Conservation (phyloP, 1,284 basidiomycete genomes). For the Wallemia mellicola region DNA sequence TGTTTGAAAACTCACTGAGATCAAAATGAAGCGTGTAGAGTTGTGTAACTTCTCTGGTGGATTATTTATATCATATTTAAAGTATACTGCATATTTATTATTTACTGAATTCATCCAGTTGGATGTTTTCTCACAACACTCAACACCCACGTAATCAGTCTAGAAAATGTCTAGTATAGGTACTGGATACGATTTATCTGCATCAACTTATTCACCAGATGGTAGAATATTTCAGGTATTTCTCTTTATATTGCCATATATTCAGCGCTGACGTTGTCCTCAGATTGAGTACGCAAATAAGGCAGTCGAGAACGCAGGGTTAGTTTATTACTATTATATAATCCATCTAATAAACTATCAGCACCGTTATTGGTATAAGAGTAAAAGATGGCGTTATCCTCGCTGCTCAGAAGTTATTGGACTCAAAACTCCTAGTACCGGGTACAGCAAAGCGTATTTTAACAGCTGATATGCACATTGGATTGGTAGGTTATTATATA, state of each 20-base stretch:
- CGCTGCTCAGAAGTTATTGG: conserved; percentile 91
- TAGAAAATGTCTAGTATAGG: conserved; percentile 71
- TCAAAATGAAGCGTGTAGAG: not conserved
- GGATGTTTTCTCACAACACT: no score
- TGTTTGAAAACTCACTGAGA: not conserved
- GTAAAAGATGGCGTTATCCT: conserved; percentile 80
- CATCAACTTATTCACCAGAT: conserved; percentile 94
- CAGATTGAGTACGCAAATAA: conserved; percentile 96
- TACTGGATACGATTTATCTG: conserved; percentile 92
- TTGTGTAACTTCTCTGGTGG: not conserved
- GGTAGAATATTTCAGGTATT: conserved; percentile 84
- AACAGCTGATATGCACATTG: conserved; percentile 73
- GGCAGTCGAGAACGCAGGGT: conserved; percentile 95
- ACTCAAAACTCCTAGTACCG: conserved; percentile 84
- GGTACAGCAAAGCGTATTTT: conserved; percentile 78
- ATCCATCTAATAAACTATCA: conserved; percentile 13
- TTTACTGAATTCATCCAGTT: not conserved
- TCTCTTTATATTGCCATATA: not conserved
- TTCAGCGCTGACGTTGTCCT: conserved; percentile 6
- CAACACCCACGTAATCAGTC: conserved; percentile 1
- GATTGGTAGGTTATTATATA: conserved; percentile 27
- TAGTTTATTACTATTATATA: conserved; percentile 8
- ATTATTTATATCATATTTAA: not conserved
- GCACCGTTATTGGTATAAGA: conserved; percentile 66
- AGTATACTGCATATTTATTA: not conserved